Evolutionary conservation across 2,329 filamentous ascomycete species (phyloP).

Genomic region (Ophiostoma australiae): DNA sequence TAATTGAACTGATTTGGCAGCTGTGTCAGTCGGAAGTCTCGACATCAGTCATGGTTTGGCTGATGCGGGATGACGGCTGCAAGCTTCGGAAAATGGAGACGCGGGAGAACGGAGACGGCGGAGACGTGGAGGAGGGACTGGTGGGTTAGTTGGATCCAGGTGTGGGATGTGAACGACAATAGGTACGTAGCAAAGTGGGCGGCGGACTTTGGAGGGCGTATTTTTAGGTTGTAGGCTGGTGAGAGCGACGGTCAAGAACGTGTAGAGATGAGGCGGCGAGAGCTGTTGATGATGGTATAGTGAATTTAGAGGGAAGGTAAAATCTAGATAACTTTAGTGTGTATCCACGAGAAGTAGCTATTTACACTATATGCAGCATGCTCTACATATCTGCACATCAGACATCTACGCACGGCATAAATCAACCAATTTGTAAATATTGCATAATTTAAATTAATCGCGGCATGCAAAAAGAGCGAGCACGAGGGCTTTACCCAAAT

Average conservation of each 20-base stretch:
- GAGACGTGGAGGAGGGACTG: background rate
- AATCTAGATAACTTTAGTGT: background rate
- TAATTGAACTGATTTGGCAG: background rate
- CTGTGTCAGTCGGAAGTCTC: background rate
- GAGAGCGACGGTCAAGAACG: background rate
- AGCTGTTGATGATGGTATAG: background rate
- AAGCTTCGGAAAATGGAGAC: slow-evolving; percentile 1
- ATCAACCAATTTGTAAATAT: background rate
- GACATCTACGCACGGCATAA: background rate
- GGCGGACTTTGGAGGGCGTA: background rate
- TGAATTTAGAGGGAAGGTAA: background rate
- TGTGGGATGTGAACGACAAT: background rate
- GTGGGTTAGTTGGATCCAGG: background rate
- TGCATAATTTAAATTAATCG: background rate
- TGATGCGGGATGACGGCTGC: background rate
- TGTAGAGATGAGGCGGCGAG: background rate
- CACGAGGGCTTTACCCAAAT: background rate
- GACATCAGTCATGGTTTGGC: background rate
- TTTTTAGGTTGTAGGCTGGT: background rate
- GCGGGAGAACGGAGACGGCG: background rate
- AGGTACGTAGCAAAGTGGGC: background rate
- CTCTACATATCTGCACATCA: background rate
- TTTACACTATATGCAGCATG: background rate
- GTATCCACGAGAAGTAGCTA: background rate
- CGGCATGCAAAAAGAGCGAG: background rate